phyloP scores from a whole-genome alignment of 306 rosid species.

The Sicyos edulis region DNA sequence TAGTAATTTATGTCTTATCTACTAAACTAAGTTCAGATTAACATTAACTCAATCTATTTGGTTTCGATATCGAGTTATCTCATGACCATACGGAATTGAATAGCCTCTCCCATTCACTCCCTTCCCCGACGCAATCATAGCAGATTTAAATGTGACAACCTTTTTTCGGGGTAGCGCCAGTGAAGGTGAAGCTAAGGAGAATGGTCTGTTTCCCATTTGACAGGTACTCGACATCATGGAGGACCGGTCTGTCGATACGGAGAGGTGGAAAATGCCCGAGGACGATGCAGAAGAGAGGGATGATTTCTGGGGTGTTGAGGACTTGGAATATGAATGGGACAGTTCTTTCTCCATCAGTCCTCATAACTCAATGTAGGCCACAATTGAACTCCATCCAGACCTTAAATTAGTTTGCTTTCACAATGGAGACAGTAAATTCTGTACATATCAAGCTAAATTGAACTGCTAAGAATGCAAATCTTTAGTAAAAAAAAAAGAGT shows the following conservation, averaged over 20 bases:
- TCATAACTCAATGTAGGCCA: conserved; percentile 31
- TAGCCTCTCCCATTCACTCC: no score
- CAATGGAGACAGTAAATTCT: conserved; percentile 14
- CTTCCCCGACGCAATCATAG: no score
- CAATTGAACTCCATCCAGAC: no score
- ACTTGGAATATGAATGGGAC: conserved; percentile 71
- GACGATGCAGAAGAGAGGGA: conserved; percentile 62
- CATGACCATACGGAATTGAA: no score
- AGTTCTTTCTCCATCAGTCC: conserved; percentile 66
- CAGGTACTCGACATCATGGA: conserved; percentile 83
- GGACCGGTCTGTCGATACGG: conserved; percentile 47
- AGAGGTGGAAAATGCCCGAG: conserved; percentile 83
- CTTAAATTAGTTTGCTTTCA: neutral
- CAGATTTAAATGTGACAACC: neutral
- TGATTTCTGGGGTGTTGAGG: conserved; percentile 87
- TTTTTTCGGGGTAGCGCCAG: neutral
- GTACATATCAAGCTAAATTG: conserved; percentile 13
- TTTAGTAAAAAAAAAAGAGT: neutral
- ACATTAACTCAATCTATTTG: neutral
- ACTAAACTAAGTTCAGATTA: no score
- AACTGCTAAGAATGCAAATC: conserved; percentile 10
- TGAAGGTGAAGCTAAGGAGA: neutral
- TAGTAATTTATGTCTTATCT: no score
- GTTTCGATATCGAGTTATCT: neutral
- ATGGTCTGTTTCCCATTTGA: conserved; percentile 9